Conservation (phyloP, 352 stramenopile genomes). For the Phytophthora uliginosa region DNA sequence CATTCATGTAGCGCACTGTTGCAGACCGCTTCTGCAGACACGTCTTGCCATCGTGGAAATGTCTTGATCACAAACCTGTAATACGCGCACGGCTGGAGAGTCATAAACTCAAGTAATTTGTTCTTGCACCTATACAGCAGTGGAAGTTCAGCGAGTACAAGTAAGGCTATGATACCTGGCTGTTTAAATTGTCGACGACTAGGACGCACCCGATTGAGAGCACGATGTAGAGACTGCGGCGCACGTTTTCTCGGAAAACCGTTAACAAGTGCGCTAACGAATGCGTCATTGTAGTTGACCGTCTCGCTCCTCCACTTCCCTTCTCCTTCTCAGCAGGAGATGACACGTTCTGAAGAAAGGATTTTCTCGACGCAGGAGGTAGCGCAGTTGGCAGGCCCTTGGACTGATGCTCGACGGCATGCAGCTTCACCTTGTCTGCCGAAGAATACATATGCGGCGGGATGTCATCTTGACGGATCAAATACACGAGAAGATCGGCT, state of each 20-base stretch:
- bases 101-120: constrained; percentile 52
- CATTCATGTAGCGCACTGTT: constrained; percentile 40
- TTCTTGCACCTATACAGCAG: constrained; percentile 29
- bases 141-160: background rate
- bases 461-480: constrained; percentile 56
- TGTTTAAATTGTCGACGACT: background rate
- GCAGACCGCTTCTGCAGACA: constrained; percentile 50
- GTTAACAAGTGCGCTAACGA: constrained; percentile 25
- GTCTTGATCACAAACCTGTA: constrained; percentile 57
- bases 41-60: constrained; percentile 46
- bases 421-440: constrained; percentile 58
- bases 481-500: constrained; percentile 47
- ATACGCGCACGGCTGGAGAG: constrained; percentile 50
- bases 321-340: constrained; percentile 10
- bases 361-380: constrained; percentile 15
- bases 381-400: constrained; percentile 5
- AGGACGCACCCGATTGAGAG: constrained; percentile 59
- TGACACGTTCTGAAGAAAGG: constrained; percentile 27
- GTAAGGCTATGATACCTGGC: background rate
- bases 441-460: constrained; percentile 57
- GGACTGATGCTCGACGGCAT: constrained; percentile 52
- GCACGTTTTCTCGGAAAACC: constrained; percentile 65
- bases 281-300: background rate
- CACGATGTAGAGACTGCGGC: constrained; percentile 61
- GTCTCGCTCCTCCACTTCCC: background rate